These are phyloP conservation scores for Jimgerdemannia flammicorona DNA, from an alignment of 192 early-diverging fungal species.

Conservation along the genomic window DNA sequence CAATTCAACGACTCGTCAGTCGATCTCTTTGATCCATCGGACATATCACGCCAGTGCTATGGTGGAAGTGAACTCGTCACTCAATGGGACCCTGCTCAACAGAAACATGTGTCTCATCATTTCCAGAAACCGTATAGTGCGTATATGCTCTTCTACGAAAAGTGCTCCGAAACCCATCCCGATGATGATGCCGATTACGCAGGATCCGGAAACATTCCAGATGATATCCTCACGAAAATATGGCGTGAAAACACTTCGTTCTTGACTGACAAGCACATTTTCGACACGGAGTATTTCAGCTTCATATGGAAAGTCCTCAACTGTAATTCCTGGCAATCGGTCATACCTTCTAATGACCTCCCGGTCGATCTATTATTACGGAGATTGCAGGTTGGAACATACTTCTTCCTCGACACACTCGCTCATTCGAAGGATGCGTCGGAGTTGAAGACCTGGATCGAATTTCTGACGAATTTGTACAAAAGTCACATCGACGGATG, in stretches of 20 bases:
- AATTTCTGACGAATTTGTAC: slow-evolving; percentile 30
- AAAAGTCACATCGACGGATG: slow-evolving; percentile 27
- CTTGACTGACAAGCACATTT: slow-evolving; percentile 32
- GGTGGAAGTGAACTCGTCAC: slow-evolving; percentile 40
- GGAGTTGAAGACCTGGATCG: slow-evolving; percentile 30
- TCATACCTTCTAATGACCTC: neutral
- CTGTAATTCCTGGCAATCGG: neutral
- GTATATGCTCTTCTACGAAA: slow-evolving; percentile 52
- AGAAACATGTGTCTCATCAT: slow-evolving; percentile 29
- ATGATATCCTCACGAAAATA: slow-evolving; percentile 31
- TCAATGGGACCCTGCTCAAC: slow-evolving; percentile 28
- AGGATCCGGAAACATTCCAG: slow-evolving; percentile 5
- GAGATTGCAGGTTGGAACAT: slow-evolving; percentile 26
- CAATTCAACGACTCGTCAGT: slow-evolving; percentile 54
- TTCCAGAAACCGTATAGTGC: slow-evolving; percentile 47
- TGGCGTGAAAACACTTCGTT: slow-evolving; percentile 32
- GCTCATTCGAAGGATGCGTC: slow-evolving; percentile 33
- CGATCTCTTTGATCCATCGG: slow-evolving; percentile 42
- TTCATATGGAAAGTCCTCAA: slow-evolving; percentile 37
- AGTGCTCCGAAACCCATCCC: slow-evolving; percentile 1
- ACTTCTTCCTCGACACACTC: slow-evolving; percentile 36
- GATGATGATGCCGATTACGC: neutral
- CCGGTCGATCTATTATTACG: slow-evolving; percentile 16
- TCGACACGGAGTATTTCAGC: slow-evolving; percentile 34
- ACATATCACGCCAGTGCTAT: slow-evolving; percentile 38